Evolutionary conservation across 2,329 filamentous ascomycete species (phyloP).

Genomic region (Ramularia endophylla): DNA sequence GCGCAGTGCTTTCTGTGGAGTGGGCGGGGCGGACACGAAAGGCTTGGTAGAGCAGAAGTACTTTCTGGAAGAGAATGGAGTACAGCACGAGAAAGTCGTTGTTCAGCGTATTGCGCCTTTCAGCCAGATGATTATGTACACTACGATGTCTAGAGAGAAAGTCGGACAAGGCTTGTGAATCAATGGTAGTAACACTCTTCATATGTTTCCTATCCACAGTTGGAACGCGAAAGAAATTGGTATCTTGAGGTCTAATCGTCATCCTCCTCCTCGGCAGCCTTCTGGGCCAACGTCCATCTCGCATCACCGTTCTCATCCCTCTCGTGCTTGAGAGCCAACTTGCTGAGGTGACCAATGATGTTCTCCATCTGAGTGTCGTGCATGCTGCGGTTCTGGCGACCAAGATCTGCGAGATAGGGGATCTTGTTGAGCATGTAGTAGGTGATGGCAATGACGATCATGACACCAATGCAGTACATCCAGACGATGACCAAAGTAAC

Average conservation of each 20-base stretch:
- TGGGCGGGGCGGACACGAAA: not conserved
- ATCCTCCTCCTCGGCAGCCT: constrained; percentile 42
- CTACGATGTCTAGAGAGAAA: constrained; percentile 8
- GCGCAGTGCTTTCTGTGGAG: not conserved
- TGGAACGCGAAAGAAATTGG: constrained; percentile 19
- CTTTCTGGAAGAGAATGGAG: too few relatives aligned
- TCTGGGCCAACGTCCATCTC: constrained; percentile 41
- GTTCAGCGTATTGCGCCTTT: constrained; percentile 10
- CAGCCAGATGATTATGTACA: constrained; percentile 19
- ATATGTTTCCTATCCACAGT: constrained; percentile 16
- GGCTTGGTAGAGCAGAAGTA: too few relatives aligned
- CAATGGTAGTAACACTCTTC: not conserved
- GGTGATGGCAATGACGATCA: constrained; percentile 59
- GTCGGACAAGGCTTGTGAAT: not conserved
- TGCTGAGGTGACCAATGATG: constrained; percentile 58
- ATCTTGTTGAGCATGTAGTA: constrained; percentile 59
- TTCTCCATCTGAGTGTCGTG: constrained; percentile 62
- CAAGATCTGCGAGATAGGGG: constrained; percentile 54
- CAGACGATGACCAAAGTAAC: constrained; percentile 61
- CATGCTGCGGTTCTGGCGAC: constrained; percentile 55
- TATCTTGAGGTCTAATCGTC: constrained; percentile 38
- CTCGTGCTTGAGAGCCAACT: constrained; percentile 57
- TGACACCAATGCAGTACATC: constrained; percentile 61
- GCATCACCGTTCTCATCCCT: constrained; percentile 41
- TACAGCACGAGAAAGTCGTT: too few relatives aligned